Percentiles rank a stretch among this genome's conserved stretches.
These are phyloP conservation scores for Xylariaceae sp. DNA, from an alignment of 2,329 filamentous ascomycete species.

Conservation along the genomic window DNA sequence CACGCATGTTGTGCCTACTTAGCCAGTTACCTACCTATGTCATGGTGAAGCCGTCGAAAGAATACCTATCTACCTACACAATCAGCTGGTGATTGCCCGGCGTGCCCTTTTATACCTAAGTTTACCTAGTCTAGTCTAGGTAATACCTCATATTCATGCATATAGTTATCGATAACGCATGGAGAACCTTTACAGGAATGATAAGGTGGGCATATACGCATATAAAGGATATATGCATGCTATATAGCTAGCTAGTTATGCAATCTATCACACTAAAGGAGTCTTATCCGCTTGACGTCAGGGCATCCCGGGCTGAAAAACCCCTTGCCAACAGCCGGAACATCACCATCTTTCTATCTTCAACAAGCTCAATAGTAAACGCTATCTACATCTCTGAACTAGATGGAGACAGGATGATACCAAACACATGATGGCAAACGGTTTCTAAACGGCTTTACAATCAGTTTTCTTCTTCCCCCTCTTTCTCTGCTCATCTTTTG, in stretches of 20 bases:
- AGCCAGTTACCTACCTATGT: no score
- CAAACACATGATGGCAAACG: neutral
- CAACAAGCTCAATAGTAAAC: neutral
- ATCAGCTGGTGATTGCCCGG: no score
- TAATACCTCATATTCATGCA: no score
- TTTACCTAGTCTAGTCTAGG: no score
- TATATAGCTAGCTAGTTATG: neutral
- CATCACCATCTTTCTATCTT: neutral
- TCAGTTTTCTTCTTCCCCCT: neutral
- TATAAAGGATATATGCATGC: no score
- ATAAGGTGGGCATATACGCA: no score
- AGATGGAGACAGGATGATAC: neutral
- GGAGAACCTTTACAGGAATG: no score
- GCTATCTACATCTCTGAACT: neutral
- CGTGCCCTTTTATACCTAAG: no score
- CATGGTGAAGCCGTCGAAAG: no score
- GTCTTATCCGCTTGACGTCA: neutral
- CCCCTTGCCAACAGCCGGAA: neutral
- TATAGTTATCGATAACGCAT: no score
- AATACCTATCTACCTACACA: no score
- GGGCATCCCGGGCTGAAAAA: neutral
- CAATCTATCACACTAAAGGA: neutral
- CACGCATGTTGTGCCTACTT: no score
- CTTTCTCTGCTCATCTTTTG: neutral
- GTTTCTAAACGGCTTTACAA: neutral